Percentiles rank a stretch among this genome's conserved stretches.
Conservation (phyloP, 169 alveolate genomes). For the Theileria equi region DNA sequence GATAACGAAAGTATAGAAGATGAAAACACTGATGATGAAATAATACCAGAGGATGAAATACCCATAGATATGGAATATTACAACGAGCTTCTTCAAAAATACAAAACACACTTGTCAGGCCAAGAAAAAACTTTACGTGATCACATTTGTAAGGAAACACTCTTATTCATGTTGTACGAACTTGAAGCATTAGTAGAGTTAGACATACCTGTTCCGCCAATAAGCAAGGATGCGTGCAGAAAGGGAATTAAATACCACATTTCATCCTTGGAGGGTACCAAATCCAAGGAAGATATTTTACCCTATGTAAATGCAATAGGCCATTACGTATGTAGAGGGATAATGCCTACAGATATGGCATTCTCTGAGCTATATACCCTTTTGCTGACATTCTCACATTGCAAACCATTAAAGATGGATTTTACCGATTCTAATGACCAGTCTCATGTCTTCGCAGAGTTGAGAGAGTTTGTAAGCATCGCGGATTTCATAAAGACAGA, state of each 20-base stretch:
- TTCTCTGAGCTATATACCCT: constrained; percentile 67
- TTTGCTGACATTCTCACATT: constrained; percentile 62
- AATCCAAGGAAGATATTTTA: constrained; percentile 58
- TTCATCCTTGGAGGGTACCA: constrained; percentile 50
- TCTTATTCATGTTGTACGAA: constrained; percentile 71
- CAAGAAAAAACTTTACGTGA: constrained; percentile 57
- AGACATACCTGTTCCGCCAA: constrained; percentile 67
- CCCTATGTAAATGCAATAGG: constrained; percentile 72
- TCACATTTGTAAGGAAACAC: constrained; percentile 70
- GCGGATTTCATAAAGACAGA: too few species aligned
- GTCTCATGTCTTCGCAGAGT: too few species aligned
- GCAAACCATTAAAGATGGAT: constrained; percentile 46
- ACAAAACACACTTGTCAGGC: constrained; percentile 23
- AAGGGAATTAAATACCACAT: constrained; percentile 69
- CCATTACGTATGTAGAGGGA: constrained; percentile 68
- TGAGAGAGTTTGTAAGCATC: too few species aligned
- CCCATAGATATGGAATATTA: constrained; percentile 2
- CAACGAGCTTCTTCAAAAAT: constrained; percentile 1
- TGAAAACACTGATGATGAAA: background rate
- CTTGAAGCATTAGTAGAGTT: constrained; percentile 67
- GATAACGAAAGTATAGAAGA: background rate
- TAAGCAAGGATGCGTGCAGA: constrained; percentile 55
- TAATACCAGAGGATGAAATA: background rate
- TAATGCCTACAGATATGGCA: constrained; percentile 74
- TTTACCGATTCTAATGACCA: background rate